Evolutionary conservation across 768 basidiomycete species (phyloP).

Genomic region (Clitopilus hobsonii): DNA sequence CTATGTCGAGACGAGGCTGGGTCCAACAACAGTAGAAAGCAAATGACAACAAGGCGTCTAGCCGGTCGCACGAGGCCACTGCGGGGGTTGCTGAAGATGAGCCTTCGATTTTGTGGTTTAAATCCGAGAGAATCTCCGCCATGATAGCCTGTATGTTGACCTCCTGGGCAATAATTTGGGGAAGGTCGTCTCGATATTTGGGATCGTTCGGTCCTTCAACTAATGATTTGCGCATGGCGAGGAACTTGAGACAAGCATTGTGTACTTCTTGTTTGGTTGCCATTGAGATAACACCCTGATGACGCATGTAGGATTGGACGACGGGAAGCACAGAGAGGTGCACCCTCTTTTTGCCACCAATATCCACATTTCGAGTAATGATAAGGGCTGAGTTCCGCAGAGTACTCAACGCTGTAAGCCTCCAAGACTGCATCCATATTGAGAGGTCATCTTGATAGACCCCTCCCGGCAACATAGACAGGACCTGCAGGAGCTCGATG

Average conservation of each 20-base stretch:
- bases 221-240: conserved; percentile 7
- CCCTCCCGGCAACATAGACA: background rate
- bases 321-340: conserved; percentile 12
- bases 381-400: background rate
- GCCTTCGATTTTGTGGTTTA: background rate
- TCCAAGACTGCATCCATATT: background rate
- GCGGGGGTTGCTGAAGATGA: background rate
- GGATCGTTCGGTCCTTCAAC: conserved; percentile 4
- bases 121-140: conserved; percentile 3
- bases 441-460: background rate
- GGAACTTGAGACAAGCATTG: conserved; percentile 9
- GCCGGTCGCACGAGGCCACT: background rate
- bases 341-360: background rate
- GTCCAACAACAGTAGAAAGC: conserved; percentile 10
- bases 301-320: conserved; percentile 14
- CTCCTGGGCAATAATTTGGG: conserved; percentile 7
- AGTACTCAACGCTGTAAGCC: background rate
- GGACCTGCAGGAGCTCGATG: background rate
- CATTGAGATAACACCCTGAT: conserved; percentile 4
- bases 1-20: conserved; percentile 10
- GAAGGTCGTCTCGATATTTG: conserved; percentile 1
- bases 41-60: conserved; percentile 14
- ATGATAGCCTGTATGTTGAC: conserved; percentile 12
- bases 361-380: background rate
- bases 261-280: conserved; percentile 5